These are phyloP conservation scores for Tetradesmus lagerheimii DNA, from an alignment of 139 green algal species.

Conservation along the genomic window DNA sequence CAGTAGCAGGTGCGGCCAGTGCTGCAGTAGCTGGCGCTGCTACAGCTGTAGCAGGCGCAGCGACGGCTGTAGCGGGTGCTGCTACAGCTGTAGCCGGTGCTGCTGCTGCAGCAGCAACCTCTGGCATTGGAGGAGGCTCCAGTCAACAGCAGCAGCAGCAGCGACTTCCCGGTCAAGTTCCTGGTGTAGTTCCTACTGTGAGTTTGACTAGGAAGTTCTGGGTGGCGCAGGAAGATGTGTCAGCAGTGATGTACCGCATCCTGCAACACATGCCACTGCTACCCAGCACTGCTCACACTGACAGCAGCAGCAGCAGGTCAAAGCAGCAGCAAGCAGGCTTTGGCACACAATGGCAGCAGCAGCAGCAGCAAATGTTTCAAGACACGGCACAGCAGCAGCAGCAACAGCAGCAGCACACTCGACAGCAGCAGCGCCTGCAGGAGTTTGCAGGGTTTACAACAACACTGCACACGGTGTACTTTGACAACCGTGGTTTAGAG, in stretches of 20 bases:
- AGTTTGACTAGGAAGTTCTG: conserved; percentile 52
- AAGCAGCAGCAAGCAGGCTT: background rate
- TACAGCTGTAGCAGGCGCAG: conserved; percentile 29
- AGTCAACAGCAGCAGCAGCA: conserved; percentile 14
- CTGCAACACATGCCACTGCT: conserved; percentile 55
- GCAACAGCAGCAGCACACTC: conserved; percentile 25
- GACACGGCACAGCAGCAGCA: conserved; percentile 20
- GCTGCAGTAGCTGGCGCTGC: conserved; percentile 18
- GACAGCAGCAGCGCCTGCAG: background rate
- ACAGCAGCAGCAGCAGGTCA: conserved; percentile 11
- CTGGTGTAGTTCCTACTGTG: background rate
- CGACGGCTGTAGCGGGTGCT: background rate
- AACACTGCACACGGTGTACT: conserved; percentile 81
- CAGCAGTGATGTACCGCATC: conserved; percentile 48
- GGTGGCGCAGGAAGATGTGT: conserved; percentile 55
- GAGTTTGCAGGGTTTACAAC: conserved; percentile 31
- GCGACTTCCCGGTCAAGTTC: background rate
- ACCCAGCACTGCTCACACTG: conserved; percentile 27
- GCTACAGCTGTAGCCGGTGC: conserved; percentile 1
- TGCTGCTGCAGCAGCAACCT: background rate
- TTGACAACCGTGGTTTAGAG: conserved; percentile 89
- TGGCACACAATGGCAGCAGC: background rate
- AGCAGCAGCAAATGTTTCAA: background rate
- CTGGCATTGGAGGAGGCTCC: background rate
- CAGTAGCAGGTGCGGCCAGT: conserved; percentile 22